phyloP scores from a whole-genome alignment of 495 filamentous ascomycete genomes.

The Penicillium steckii region DNA sequence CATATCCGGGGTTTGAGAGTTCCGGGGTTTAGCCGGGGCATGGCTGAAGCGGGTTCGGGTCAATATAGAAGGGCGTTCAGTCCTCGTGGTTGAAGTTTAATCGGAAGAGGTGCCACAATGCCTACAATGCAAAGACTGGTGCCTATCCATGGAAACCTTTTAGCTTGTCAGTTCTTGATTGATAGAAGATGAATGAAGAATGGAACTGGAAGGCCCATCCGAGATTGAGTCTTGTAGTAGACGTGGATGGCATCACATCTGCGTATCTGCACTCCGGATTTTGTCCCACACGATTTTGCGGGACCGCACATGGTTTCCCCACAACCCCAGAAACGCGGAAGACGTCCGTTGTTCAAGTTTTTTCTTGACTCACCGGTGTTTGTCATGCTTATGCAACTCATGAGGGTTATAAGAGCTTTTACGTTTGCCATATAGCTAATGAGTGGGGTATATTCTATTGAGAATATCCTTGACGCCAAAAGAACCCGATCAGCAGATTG shows the following conservation, averaged over 20 bases:
- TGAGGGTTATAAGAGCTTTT: neutral
- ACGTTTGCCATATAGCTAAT: no score
- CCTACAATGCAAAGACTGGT: no score
- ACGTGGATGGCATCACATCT: no score
- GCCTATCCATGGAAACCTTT: no score
- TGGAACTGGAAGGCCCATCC: neutral
- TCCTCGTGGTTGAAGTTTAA: neutral
- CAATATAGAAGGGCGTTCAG: neutral
- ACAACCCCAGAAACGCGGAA: neutral
- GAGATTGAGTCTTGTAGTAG: neutral
- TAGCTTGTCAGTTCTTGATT: neutral
- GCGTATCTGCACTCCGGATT: neutral
- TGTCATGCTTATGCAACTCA: neutral
- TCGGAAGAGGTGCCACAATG: neutral
- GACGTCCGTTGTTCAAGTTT: neutral
- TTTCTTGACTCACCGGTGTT: neutral
- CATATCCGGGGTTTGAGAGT: no score
- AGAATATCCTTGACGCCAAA: no score
- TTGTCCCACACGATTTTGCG: neutral
- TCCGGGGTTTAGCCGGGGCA: constrained; percentile 1
- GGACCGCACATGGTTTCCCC: neutral
- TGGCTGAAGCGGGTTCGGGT: neutral
- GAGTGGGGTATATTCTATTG: no score
- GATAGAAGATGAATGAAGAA: neutral
- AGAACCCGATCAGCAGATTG: no score